phyloP scores from a whole-genome alignment of 257 asterid species.

The Capsicum rhomboideum region DNA sequence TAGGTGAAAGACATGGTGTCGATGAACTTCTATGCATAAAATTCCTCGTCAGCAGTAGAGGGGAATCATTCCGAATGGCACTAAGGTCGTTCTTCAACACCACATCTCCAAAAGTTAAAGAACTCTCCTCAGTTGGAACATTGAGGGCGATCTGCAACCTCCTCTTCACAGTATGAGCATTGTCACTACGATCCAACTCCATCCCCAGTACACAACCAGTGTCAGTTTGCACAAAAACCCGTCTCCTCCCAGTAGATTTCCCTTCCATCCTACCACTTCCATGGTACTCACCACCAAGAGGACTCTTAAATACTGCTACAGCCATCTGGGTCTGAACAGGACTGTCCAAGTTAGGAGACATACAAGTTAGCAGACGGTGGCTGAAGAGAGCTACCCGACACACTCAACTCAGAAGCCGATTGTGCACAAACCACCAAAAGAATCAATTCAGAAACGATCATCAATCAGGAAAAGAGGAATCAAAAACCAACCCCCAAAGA shows the following conservation, averaged over 20 bases:
- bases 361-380: slow-evolving; percentile 55
- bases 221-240: slow-evolving; percentile 91
- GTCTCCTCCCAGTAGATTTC: slow-evolving; percentile 51
- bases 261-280: slow-evolving; percentile 61
- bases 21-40: slow-evolving; percentile 86
- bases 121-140: slow-evolving; percentile 84
- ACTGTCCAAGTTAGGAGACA: slow-evolving; percentile 80
- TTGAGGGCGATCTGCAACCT: slow-evolving; percentile 80
- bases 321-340: slow-evolving; percentile 98
- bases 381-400: slow-evolving; percentile 36
- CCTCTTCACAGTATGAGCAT: slow-evolving; percentile 83
- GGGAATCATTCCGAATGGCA: slow-evolving; percentile 77
- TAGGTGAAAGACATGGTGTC: slow-evolving; percentile 94
- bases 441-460: slow-evolving; percentile 28
- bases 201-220: slow-evolving; percentile 86
- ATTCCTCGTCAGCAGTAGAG: slow-evolving; percentile 75
- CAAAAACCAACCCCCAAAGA: background rate
- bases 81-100: slow-evolving; percentile 85
- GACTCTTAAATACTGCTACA: slow-evolving; percentile 71
- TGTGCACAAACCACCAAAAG: slow-evolving; percentile 17
- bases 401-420: slow-evolving; percentile 49
- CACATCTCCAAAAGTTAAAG: slow-evolving; percentile 79
- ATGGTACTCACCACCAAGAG: slow-evolving; percentile 62
- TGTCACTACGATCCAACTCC: slow-evolving; percentile 88
- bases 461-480: slow-evolving; percentile 33